Evolutionary conservation across 164 flowering plant genomes (phyloP).

Genomic region (Stephania japonica): DNA sequence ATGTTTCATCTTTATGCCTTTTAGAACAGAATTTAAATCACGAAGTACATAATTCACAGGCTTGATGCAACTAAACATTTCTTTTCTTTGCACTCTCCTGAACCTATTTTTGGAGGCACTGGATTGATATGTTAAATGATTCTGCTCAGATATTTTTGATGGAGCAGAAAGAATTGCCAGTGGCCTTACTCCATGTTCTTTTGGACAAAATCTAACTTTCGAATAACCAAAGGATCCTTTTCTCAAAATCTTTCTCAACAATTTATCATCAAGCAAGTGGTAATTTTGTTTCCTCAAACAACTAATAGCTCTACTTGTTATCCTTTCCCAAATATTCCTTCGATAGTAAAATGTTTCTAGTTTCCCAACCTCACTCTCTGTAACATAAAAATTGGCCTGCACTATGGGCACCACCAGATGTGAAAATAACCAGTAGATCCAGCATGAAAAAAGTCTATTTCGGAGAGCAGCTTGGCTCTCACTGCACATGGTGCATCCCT

Average conservation of each 20-base stretch:
- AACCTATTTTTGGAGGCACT: constrained; percentile 15
- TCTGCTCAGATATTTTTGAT: constrained; percentile 27
- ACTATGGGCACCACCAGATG: constrained; percentile 54
- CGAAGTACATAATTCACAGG: constrained; percentile 58
- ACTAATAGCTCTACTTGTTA: constrained; percentile 29
- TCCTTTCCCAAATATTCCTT: constrained; percentile 56
- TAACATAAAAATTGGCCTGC: constrained; percentile 74
- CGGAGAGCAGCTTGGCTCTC: constrained; percentile 20
- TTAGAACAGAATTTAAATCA: constrained; percentile 57
- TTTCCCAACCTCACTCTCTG: constrained; percentile 71
- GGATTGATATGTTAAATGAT: constrained; percentile 3
- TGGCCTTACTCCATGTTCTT: constrained; percentile 56
- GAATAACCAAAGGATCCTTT: constrained; percentile 69
- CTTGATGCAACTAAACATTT: constrained; percentile 29
- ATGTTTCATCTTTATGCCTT: constrained; percentile 42
- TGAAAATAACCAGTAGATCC: constrained; percentile 84
- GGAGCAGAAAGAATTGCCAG: constrained; percentile 66
- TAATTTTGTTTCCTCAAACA: constrained; percentile 35
- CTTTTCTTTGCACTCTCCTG: constrained; percentile 7
- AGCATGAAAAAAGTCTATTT: constrained; percentile 38
- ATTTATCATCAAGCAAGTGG: constrained; percentile 28
- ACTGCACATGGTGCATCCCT: constrained; percentile 9
- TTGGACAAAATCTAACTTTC: constrained; percentile 68
- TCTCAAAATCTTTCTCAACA: constrained; percentile 30
- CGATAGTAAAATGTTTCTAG: constrained; percentile 58